Conservation (phyloP, 2,329 filamentous ascomycete genomes). For the Colletotrichum limetticola region DNA sequence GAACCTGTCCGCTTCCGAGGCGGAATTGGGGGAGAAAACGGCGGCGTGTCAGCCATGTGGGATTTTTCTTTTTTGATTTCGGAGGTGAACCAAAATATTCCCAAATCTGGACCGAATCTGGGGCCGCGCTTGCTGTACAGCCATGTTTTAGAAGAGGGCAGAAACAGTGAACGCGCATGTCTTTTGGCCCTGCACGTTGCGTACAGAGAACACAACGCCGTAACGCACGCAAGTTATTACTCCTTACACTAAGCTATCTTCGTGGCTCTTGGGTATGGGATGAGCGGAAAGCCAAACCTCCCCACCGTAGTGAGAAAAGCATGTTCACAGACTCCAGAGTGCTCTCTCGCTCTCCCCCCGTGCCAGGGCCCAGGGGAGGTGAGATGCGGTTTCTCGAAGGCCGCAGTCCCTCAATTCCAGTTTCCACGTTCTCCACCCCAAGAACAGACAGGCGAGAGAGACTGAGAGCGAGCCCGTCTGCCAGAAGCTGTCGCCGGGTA, state of each 20-base stretch:
- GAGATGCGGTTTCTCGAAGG: slow-evolving; percentile 1
- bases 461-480: background rate
- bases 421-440: background rate
- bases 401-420: background rate
- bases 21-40: slow-evolving; percentile 12
- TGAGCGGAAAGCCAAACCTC: background rate
- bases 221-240: background rate
- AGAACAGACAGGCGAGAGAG: background rate
- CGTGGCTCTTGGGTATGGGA: background rate
- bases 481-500: background rate
- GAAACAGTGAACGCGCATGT: slow-evolving; percentile 25
- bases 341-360: background rate
- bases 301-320: slow-evolving; percentile 14
- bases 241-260: background rate
- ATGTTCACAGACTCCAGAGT: background rate
- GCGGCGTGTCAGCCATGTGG: background rate
- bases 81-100: background rate
- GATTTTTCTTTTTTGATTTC: background rate
- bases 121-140: slow-evolving; percentile 4
- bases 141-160: slow-evolving; percentile 19
- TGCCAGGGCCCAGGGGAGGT: background rate
- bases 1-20: background rate
- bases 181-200: slow-evolving; percentile 9
- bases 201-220: background rate
- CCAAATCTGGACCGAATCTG: background rate